Conservation (phyloP, 2,329 filamentous ascomycete species). For the Chlorencoelia australis region DNA sequence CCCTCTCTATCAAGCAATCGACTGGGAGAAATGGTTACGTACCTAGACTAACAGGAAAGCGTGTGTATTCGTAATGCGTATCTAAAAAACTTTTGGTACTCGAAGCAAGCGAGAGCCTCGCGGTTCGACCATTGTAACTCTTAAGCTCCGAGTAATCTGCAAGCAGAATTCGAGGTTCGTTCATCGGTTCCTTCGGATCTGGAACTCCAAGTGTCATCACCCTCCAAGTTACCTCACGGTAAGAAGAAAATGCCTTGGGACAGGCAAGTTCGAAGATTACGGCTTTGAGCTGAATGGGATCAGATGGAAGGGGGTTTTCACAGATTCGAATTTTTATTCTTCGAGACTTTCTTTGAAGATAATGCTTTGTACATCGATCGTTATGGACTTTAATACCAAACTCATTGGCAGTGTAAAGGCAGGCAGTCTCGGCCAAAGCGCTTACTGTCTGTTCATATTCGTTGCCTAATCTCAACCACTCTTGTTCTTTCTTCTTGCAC, state of each 20-base stretch:
- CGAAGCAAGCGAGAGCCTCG: constrained; percentile 24
- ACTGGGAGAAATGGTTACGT: no score
- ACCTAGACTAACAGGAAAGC: no score
- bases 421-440: constrained; percentile 26
- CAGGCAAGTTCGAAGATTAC: constrained; percentile 42
- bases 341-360: constrained; percentile 26
- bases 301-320: constrained; percentile 39
- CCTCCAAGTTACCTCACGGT: constrained; percentile 42
- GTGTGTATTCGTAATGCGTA: constrained; percentile 26
- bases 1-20: no score
- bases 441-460: constrained; percentile 30
- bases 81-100: constrained; percentile 24
- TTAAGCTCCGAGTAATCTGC: constrained; percentile 13
- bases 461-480: constrained; percentile 28
- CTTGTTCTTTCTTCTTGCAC: constrained; percentile 29
- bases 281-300: constrained; percentile 29
- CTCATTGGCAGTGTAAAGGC: constrained; percentile 28
- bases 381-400: constrained; percentile 23
- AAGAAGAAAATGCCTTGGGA: constrained; percentile 36
- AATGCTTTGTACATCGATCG: constrained; percentile 36
- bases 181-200: constrained; percentile 4
- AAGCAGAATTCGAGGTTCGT: constrained; percentile 7
- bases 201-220: constrained; percentile 32
- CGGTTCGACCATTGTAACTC: constrained; percentile 1
- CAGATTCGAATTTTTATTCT: constrained; percentile 36